Conservation (phyloP, 78 protist species). For the Anaeramoeba flamelloides region DNA sequence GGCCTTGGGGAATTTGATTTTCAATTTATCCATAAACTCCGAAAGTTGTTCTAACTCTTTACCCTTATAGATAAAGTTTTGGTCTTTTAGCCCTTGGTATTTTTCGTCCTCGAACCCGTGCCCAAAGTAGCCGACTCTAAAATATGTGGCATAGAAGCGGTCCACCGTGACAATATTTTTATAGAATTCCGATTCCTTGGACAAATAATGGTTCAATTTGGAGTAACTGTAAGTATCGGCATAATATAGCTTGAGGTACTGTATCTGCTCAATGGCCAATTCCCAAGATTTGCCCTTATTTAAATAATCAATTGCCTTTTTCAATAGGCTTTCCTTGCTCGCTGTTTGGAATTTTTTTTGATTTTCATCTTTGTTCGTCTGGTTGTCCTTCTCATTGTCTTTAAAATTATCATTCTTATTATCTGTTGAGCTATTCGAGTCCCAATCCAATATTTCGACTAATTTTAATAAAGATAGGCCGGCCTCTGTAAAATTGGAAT, state of each 20-base stretch:
- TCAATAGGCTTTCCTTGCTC: constrained; percentile 28
- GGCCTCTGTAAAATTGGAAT: constrained; percentile 35
- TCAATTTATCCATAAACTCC: constrained; percentile 33
- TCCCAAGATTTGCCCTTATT: constrained; percentile 57
- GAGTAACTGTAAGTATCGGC: constrained; percentile 32
- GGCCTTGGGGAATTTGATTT: constrained; percentile 37
- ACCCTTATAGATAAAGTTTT: constrained; percentile 46
- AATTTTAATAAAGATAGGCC: constrained; percentile 36
- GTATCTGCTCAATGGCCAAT: constrained; percentile 21
- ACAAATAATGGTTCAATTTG: constrained; percentile 13
- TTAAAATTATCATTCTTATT: too few species aligned
- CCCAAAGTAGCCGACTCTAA: constrained; percentile 52
- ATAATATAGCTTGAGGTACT: constrained; percentile 23
- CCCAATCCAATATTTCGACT: constrained; percentile 39
- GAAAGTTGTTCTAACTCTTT: constrained; percentile 33
- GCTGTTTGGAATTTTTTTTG: not conserved
- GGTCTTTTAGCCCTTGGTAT: too few species aligned
- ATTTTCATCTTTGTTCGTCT: too few species aligned
- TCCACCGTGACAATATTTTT: constrained; percentile 30
- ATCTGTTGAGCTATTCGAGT: constrained; percentile 5
- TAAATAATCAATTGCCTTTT: constrained; percentile 26
- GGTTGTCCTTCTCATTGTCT: too few species aligned
- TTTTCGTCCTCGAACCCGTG: constrained; percentile 16
- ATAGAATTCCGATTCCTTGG: constrained; percentile 27
- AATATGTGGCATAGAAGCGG: constrained; percentile 45